A percentile compares a stretch with the other conserved stretches of the same genome.
Conservation (phyloP, 1,139 yeast genomes). For the Kluyveromyces marxianus region DNA sequence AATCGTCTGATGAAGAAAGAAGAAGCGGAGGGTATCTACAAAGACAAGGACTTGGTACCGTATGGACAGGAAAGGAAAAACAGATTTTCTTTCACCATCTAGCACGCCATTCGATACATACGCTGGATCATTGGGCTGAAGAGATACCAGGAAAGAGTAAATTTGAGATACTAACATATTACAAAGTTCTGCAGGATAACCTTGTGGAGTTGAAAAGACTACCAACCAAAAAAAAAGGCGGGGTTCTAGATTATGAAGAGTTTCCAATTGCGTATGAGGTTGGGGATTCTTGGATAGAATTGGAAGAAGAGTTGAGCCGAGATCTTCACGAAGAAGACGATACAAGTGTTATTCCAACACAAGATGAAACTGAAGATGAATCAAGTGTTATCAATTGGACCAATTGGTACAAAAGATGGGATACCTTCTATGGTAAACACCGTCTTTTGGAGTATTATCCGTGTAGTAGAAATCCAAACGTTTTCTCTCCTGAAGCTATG, state of each 20-base stretch:
- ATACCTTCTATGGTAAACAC: conserved; percentile 19
- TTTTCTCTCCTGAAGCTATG: conserved; percentile 11
- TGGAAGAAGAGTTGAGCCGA: conserved; percentile 23
- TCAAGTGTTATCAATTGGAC: conserved; percentile 11
- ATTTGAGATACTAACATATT: conserved; percentile 24
- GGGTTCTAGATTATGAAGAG: conserved; percentile 16
- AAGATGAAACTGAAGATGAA: neutral
- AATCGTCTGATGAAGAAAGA: neutral
- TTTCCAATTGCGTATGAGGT: conserved; percentile 30
- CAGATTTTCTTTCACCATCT: conserved; percentile 24
- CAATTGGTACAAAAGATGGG: conserved; percentile 28
- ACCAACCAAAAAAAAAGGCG: conserved; percentile 11
- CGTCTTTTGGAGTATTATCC: conserved; percentile 17
- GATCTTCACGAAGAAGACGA: conserved; percentile 4
- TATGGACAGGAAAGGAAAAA: conserved; percentile 26
- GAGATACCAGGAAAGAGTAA: conserved; percentile 20
- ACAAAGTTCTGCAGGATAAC: conserved; percentile 19
- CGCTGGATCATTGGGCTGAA: conserved; percentile 25
- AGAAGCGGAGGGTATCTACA: conserved; percentile 2
- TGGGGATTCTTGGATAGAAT: conserved; percentile 21
- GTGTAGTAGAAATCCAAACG: conserved; percentile 11
- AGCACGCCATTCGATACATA: conserved; percentile 26
- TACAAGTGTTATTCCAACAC: conserved; percentile 7
- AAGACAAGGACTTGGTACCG: conserved; percentile 16
- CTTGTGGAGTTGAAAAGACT: conserved; percentile 13